Percentiles rank a stretch among this genome's conserved stretches.
Conservation (phyloP, 2,329 filamentous ascomycete species). For the Drechslerella dactyloides region DNA sequence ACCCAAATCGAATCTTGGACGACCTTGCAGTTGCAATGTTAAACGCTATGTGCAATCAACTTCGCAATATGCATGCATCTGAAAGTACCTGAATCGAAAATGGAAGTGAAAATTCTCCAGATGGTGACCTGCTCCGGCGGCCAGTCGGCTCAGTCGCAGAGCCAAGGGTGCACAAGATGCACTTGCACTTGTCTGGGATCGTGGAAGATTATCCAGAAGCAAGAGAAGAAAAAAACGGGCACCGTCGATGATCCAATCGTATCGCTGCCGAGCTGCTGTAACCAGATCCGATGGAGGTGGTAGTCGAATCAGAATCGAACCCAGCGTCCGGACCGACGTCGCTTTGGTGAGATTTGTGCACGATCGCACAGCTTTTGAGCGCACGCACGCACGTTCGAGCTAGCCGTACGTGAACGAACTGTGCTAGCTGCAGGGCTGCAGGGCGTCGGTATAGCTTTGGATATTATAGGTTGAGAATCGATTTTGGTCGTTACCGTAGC, state of each 20-base stretch:
- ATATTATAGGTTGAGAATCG: slow-evolving; percentile 13
- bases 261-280: slow-evolving; percentile 17
- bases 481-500: background rate
- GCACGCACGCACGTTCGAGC: background rate
- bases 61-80: slow-evolving; percentile 1
- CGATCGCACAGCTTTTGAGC: slow-evolving; percentile 33
- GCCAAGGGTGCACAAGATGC: background rate
- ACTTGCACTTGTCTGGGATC: background rate
- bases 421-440: slow-evolving; percentile 5
- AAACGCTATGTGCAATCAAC: background rate
- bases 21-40: slow-evolving; percentile 13
- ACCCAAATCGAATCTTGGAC: slow-evolving; percentile 19
- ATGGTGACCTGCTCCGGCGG: background rate
- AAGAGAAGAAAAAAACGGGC: slow-evolving; percentile 1
- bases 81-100: background rate
- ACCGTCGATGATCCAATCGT: slow-evolving; percentile 27
- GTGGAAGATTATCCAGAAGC: background rate
- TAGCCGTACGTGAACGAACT: background rate
- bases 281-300: slow-evolving; percentile 18
- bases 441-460: slow-evolving; percentile 14
- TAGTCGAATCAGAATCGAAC: slow-evolving; percentile 35
- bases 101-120: background rate
- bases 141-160: background rate
- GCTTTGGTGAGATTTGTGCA: slow-evolving; percentile 31
- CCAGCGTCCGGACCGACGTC: background rate